These are phyloP conservation scores for Wickerhamomyces sydowiorum DNA, from an alignment of 805 yeast genomes.

Conservation along the genomic window DNA sequence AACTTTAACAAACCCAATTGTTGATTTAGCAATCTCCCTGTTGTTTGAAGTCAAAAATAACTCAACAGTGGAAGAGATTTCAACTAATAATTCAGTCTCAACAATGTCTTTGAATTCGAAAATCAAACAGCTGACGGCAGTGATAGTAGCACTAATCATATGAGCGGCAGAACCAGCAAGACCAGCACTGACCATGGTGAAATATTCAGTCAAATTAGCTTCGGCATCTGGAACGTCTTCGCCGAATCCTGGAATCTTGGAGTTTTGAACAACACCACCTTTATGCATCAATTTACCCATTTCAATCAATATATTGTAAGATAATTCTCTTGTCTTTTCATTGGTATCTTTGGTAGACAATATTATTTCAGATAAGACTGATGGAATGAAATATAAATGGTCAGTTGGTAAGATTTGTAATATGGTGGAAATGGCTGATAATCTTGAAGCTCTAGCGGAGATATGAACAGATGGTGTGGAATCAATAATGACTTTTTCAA, in stretches of 20 bases:
- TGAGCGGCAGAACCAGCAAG: constrained; percentile 90
- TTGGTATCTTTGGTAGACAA: constrained; percentile 87
- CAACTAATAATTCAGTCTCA: constrained; percentile 54
- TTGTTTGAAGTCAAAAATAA: constrained; percentile 85
- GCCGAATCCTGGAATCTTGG: constrained; percentile 63
- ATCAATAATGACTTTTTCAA: constrained; percentile 54
- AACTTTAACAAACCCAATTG: constrained; percentile 91
- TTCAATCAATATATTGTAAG: constrained; percentile 67
- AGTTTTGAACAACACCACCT: constrained; percentile 63
- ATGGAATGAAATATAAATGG: constrained; percentile 73
- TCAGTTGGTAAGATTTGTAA: constrained; percentile 56
- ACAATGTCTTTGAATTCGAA: constrained; percentile 77
- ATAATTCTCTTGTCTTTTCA: constrained; percentile 81
- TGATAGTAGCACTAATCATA: constrained; percentile 95
- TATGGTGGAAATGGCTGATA: constrained; percentile 58
- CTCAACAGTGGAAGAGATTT: constrained; percentile 81
- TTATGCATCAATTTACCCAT: constrained; percentile 73
- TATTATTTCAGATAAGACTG: constrained; percentile 80
- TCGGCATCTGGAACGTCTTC: constrained; percentile 51
- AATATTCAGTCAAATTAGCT: constrained; percentile 74
- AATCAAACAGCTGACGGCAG: constrained; percentile 80
- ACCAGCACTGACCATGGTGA: constrained; percentile 95
- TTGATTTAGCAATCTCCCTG: constrained; percentile 89
- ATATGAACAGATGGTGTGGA: constrained; percentile 54
- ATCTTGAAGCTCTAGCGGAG: constrained; percentile 77